Percentiles rank a stretch among this genome's conserved stretches.
Conservation (phyloP, 805 yeast genomes). For the Lipomyces anomalus region DNA sequence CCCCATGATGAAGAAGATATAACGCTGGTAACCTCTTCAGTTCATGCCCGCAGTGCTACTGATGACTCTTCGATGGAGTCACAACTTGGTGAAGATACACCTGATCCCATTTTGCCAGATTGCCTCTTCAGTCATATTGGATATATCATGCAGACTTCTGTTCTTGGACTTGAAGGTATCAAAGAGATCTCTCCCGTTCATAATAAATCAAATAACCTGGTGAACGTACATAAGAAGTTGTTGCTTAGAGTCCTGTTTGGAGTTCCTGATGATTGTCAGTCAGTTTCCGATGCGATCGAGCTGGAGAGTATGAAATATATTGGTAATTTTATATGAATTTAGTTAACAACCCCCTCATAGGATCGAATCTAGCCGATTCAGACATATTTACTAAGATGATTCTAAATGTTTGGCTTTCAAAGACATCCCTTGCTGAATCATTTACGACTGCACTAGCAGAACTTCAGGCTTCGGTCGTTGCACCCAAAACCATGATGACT, state of each 20-base stretch:
- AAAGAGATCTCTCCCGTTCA: neutral
- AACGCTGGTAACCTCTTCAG: no score
- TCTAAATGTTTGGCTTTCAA: constrained; percentile 14
- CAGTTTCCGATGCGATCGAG: neutral
- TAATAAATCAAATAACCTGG: neutral
- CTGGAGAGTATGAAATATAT: neutral
- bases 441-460: constrained; percentile 1
- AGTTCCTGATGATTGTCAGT: neutral
- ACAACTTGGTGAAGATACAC: constrained; percentile 4
- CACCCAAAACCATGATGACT: constrained; percentile 16
- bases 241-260: neutral
- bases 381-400: constrained; percentile 8
- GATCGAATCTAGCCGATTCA: neutral
- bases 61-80: no score
- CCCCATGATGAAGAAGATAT: no score
- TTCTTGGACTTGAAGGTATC: neutral
- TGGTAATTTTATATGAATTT: neutral
- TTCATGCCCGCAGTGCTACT: no score
- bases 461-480: constrained; percentile 2
- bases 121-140: constrained; percentile 18
- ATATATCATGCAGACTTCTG: constrained; percentile 17
- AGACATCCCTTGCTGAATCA: neutral
- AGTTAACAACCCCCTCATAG: no score
- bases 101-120: constrained; percentile 22
- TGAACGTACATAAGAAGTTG: neutral